Percentiles rank a stretch among this genome's conserved stretches.
Evolutionary conservation across 352 stramenopile genomes (phyloP).

Genomic region (Globisporangium paddicum): DNA sequence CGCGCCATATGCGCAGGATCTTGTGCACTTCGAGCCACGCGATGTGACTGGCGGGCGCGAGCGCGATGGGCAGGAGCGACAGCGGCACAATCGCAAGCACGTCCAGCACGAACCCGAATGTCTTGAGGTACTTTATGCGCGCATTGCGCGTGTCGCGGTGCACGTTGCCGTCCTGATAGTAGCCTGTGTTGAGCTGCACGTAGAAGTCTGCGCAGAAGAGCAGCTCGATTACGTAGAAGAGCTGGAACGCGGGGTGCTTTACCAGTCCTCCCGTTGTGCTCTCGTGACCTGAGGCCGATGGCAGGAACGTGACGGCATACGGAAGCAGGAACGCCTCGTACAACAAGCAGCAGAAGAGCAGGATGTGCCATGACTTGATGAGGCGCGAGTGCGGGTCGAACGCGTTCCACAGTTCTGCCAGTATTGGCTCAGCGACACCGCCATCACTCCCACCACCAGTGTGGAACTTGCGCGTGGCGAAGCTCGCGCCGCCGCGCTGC

Average conservation of each 20-base stretch:
- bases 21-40: constrained; percentile 43
- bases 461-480: background rate
- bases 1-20: constrained; percentile 25
- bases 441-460: background rate
- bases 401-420: constrained; percentile 22
- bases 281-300: background rate
- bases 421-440: background rate
- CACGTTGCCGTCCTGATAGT: constrained; percentile 39
- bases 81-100: constrained; percentile 35
- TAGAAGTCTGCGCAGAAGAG: constrained; percentile 54
- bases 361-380: constrained; percentile 44
- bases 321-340: constrained; percentile 50
- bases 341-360: constrained; percentile 37
- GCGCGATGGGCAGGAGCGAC: constrained; percentile 16
- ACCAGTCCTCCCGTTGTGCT: background rate
- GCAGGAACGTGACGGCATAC: constrained; percentile 28
- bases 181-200: constrained; percentile 51
- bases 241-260: constrained; percentile 1
- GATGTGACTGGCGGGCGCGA: constrained; percentile 5
- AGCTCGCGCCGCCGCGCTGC: background rate
- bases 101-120: constrained; percentile 39
- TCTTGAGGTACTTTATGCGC: constrained; percentile 46
- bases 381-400: constrained; percentile 44
- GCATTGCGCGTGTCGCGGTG: constrained; percentile 20
- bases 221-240: constrained; percentile 36